Base-by-base conservation (phyloP, 257 asterid genomes). In the Penstemon barbatus region DNA sequence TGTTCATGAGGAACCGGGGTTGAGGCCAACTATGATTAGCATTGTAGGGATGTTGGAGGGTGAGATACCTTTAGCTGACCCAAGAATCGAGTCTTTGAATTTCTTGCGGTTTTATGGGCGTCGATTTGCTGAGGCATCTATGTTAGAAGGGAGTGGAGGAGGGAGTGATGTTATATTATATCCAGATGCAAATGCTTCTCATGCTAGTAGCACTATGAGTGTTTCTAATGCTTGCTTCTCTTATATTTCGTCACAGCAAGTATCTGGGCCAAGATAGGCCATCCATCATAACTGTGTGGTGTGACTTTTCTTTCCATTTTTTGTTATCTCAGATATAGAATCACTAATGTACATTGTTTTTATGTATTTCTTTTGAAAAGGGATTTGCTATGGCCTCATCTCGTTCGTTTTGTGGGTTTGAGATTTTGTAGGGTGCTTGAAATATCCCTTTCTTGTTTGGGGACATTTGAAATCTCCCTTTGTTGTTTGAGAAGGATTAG, bases 21-120 rank as follows among this genome's bases (percentile, higher is more conserved):
- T 81, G 59, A 80, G 97, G 83, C 96, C 94, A 33, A 80, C 65
- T 10, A 90, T 90, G 96, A 82, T 63, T 11, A 79, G 33, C 53
- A 85, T 90, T 5, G 88, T 88, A 13, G 91, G 87, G 38, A 90
- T 86, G 90, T 69, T 90, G 61, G 96, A 86, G 48, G 94, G 96
- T 3, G 79, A 64, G 39, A 54, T 74, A 5, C 79, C 91, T 36
- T 10, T 77, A 61, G 61, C 80, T 3, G 74, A 37, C 1, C 91
- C 89, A 8, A 77, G 77, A 62, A 56, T 83, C 4, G 94, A 83
- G 57, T 82, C 87, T 4, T 77, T 90, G 44, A 77, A 80, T 42
- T 90, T 87, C 51, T 80, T 88, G 73, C 77, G 90, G 19, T 87
- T 86, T 57, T 90, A 90, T 36, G 97, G 97, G 6, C 84, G 82